Percentiles rank a stretch among this genome's conserved stretches.
Conservation (phyloP, 108 stramenopile genomes). For the Mediolabrus comicus region DNA sequence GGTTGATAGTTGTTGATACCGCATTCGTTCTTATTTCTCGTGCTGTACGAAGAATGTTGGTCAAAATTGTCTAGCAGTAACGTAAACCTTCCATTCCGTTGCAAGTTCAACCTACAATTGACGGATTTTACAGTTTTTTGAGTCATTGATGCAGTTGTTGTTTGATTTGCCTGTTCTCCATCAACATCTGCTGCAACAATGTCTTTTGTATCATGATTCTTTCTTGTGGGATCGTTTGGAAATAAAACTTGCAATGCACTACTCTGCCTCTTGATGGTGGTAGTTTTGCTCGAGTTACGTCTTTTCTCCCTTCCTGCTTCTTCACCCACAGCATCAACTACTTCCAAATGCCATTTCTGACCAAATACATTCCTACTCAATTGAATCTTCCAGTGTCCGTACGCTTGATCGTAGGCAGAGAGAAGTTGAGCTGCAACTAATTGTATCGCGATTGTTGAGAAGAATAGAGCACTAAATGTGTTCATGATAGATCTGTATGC, state of each 20-base stretch:
- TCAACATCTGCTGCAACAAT: neutral
- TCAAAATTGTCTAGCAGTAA: neutral
- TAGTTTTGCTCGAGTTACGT: neutral
- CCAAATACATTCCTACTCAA: constrained; percentile 24
- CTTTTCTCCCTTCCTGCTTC: neutral
- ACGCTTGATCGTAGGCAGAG: constrained; percentile 42
- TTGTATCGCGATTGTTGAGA: neutral
- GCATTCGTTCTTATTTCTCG: neutral
- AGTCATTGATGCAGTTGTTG: neutral
- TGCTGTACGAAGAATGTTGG: too few relatives aligned
- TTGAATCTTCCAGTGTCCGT: constrained; percentile 30
- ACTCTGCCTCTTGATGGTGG: neutral
- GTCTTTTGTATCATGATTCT: neutral
- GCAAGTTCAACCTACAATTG: constrained; percentile 28
- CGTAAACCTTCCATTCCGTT: constrained; percentile 40
- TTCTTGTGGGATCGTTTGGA: constrained; percentile 7
- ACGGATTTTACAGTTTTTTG: constrained; percentile 25
- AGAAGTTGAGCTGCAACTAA: constrained; percentile 14
- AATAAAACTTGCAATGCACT: constrained; percentile 37
- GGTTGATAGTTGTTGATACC: constrained; percentile 9
- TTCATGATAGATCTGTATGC: too few relatives aligned
- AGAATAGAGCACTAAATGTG: neutral
- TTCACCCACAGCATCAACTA: neutral
- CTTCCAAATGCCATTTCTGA: constrained; percentile 28
- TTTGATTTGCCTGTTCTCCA: neutral